Percentiles rank a stretch among this genome's conserved stretches.
Evolutionary conservation across 2,329 filamentous ascomycete species (phyloP).

Genomic region (Penicillium sp.): DNA sequence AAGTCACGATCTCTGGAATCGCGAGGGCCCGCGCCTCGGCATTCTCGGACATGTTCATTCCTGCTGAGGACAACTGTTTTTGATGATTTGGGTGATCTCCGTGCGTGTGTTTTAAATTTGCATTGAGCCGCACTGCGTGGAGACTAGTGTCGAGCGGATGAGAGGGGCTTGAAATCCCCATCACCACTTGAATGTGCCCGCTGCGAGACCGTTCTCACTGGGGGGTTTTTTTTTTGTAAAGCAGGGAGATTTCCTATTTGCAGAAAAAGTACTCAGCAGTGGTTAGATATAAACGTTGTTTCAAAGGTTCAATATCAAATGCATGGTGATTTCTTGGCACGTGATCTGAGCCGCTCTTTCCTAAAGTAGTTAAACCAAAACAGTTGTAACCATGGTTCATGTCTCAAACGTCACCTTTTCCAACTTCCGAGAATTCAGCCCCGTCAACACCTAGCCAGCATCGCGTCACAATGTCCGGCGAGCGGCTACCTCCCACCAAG

Average conservation of each 20-base stretch:
- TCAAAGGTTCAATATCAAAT: no score
- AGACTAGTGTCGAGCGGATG: not conserved
- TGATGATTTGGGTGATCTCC: not conserved
- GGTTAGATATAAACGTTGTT: no score
- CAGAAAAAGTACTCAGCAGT: no score
- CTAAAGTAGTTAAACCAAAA: slow-evolving; percentile 30
- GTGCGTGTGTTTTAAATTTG: not conserved
- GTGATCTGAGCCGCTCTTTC: slow-evolving; percentile 19
- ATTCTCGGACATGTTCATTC: not conserved
- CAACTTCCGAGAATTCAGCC: not conserved
- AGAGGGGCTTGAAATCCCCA: not conserved
- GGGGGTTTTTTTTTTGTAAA: no score
- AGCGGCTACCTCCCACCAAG: not conserved
- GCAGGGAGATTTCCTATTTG: no score
- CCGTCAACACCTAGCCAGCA: not conserved
- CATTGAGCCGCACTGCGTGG: not conserved
- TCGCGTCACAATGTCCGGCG: not conserved
- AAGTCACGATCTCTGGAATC: slow-evolving; percentile 2
- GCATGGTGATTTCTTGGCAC: slow-evolving; percentile 3
- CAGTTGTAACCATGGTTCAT: slow-evolving; percentile 20
- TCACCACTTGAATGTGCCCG: not conserved
- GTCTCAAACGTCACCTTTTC: slow-evolving; percentile 12
- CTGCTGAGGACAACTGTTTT: not conserved
- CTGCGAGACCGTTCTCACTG: no score
- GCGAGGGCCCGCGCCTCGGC: not conserved